phyloP scores from a whole-genome alignment of 805 yeast species.

The Myxozyma nipponensis region DNA sequence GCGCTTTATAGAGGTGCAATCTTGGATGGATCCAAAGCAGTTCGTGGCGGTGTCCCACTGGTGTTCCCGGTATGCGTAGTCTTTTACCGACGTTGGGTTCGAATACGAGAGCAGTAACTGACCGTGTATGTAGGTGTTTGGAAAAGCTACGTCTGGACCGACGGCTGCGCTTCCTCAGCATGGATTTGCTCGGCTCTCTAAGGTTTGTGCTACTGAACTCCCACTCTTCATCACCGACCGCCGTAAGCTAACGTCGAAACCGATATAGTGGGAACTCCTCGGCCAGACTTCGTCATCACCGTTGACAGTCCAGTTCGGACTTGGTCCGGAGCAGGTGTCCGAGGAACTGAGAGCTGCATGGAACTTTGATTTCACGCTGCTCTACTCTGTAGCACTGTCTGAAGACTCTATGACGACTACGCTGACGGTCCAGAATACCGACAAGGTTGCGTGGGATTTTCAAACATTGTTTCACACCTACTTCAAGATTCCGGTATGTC shows the following conservation, averaged over 20 bases:
- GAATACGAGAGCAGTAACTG: too few relatives aligned
- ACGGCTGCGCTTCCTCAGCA: conserved; percentile 82
- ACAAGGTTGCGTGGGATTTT: conserved; percentile 65
- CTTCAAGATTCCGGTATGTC: conserved; percentile 49
- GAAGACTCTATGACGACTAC: conserved; percentile 58
- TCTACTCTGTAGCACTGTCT: conserved; percentile 62
- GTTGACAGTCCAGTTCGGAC: conserved; percentile 83
- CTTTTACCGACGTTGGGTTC: too few relatives aligned
- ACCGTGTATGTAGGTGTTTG: conserved; percentile 40
- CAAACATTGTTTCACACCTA: conserved; percentile 96
- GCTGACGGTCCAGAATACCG: conserved; percentile 74
- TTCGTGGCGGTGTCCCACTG: conserved; percentile 94
- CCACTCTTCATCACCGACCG: too few relatives aligned
- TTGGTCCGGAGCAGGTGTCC: conserved; percentile 79
- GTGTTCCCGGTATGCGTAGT: conserved; percentile 70
- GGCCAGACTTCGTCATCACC: conserved; percentile 73
- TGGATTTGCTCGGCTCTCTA: conserved; percentile 87
- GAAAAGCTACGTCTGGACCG: conserved; percentile 59
- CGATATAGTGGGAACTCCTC: conserved; percentile 73
- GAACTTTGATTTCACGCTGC: conserved; percentile 70
- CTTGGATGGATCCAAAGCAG: conserved; percentile 88
- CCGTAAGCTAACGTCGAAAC: neutral
- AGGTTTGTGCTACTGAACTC: conserved; percentile 24
- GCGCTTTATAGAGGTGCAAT: conserved; percentile 65
- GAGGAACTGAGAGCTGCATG: conserved; percentile 57